Evolutionary conservation across 192 early-diverging fungal species (phyloP).

Genomic region (Coemansia sp.): DNA sequence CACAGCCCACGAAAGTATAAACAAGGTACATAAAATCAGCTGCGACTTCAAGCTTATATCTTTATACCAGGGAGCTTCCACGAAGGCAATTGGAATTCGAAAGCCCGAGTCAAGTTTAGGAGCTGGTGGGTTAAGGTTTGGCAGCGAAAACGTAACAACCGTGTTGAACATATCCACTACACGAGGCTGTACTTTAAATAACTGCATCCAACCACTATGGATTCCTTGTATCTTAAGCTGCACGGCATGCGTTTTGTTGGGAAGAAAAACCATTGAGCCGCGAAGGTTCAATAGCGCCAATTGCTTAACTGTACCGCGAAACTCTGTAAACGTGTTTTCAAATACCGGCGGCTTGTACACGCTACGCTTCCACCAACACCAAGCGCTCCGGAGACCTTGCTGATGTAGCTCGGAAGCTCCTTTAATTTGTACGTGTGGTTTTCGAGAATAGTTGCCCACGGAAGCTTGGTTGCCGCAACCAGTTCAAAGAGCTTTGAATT

Average conservation of each 20-base stretch:
- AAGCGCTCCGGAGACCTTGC: not conserved
- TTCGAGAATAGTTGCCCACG: not conserved
- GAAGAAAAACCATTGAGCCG: not conserved
- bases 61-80: too few relatives aligned
- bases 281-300: not conserved
- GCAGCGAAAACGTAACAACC: too few relatives aligned
- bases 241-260: not conserved
- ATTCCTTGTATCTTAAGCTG: not conserved
- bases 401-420: not conserved
- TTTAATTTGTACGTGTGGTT: not conserved
- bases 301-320: not conserved
- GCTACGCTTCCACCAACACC: not conserved
- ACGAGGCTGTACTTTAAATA: not conserved
- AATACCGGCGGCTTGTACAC: not conserved
- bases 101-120: too few relatives aligned
- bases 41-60: too few relatives aligned
- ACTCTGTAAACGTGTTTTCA: not conserved
- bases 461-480: not conserved
- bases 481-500: not conserved
- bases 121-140: too few relatives aligned
- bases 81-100: too few relatives aligned
- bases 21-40: too few relatives aligned
- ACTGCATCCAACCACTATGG: not conserved
- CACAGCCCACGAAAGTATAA: too few relatives aligned
- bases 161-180: too few relatives aligned